Evolutionary conservation across 495 filamentous ascomycete genomes (phyloP), one percentile per base, ranked within the genome.

Genomic region (Penicillium cataractarum): DNA sequence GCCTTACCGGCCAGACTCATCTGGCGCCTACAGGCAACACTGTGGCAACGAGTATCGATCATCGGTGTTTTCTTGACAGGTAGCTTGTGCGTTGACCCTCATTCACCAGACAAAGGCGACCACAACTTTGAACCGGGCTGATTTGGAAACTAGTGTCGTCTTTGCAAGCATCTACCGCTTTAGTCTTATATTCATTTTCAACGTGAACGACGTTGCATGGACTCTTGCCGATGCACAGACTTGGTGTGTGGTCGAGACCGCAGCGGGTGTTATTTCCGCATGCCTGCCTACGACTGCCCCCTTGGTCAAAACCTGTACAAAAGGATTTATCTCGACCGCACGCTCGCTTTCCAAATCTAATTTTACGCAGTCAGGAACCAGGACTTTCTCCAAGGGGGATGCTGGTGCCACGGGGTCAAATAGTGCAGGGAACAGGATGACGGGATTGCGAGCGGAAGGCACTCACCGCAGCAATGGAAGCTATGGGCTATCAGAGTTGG

Each of bases 161-260:
- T 31, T 31, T 31, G 29, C 29, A 7, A 31, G 29, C 29, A 31
- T 31, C 29, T 31, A 31, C 7, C 29, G 29, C 29, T 31, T 31
- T 7, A 31, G 29, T 7, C 29, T 31, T 31, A 31, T 31, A 4
- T 31, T 31, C 29, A 31, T 31, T 4, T 31, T 31, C 29, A 31
- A 7, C 33, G 12, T 6, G 9, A 37, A 37, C 3, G 65, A 68
- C 42, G 50, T 67, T n/a, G 24, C 67, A 9, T 70, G 61, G 60
- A 67, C 65, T 21, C 59, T 71, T 15, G 65, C 62, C 21, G 57
- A 63, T 42, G 56, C 68, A 15, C 58, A 65, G 46, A 67, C 60
- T 13, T 71, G 68, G 68, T 67, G 65, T 21, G 68, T 71, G 9
- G 60, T 71, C 52, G 68, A 71, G 55, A 58, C 42, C 33, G 60